Percentiles rank a stretch among this genome's conserved stretches.
phyloP scores from a whole-genome alignment of 2,329 filamentous ascomycete genomes.

The Cladosporium sp. region DNA sequence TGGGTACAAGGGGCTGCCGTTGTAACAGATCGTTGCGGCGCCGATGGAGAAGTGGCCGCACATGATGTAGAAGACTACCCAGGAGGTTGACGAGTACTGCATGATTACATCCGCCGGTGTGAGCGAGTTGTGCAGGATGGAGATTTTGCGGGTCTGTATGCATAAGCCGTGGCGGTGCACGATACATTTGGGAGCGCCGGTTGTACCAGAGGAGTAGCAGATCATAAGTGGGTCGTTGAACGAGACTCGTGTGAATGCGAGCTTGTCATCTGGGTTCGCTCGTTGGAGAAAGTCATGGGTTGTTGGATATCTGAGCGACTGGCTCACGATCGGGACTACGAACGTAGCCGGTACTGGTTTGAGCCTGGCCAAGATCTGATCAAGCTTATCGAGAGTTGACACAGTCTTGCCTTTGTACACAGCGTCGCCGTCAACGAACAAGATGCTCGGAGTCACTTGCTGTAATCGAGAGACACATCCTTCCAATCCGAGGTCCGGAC shows the following conservation, averaged over 20 bases:
- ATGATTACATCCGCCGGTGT: conserved; percentile 43
- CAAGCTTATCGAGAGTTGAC: conserved; percentile 36
- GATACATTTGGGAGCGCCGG: conserved; percentile 45
- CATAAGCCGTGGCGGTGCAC: conserved; percentile 48
- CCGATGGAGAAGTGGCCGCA: conserved; percentile 45
- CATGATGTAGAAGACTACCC: conserved; percentile 51
- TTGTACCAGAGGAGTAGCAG: conserved; percentile 46
- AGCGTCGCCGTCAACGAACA: conserved; percentile 45
- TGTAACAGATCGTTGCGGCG: conserved; percentile 46
- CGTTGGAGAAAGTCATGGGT: conserved; percentile 37
- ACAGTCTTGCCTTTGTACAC: conserved; percentile 43
- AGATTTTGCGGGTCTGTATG: conserved; percentile 47
- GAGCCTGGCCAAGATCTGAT: conserved; percentile 35
- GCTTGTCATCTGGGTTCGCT: conserved; percentile 32
- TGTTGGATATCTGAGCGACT: conserved; percentile 26
- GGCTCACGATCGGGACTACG: conserved; percentile 31
- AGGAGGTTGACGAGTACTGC: conserved; percentile 50
- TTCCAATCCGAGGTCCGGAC: conserved; percentile 44
- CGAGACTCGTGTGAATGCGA: conserved; percentile 41
- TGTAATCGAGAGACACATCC: conserved; percentile 41
- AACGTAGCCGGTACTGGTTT: conserved; percentile 30
- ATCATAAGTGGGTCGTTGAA: conserved; percentile 48
- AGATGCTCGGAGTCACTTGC: conserved; percentile 42
- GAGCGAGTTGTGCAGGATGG: conserved; percentile 47
- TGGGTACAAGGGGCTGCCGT: conserved; percentile 47